Conservation (phyloP, 306 rosid genomes). For the Cucurbita ficifolia region DNA sequence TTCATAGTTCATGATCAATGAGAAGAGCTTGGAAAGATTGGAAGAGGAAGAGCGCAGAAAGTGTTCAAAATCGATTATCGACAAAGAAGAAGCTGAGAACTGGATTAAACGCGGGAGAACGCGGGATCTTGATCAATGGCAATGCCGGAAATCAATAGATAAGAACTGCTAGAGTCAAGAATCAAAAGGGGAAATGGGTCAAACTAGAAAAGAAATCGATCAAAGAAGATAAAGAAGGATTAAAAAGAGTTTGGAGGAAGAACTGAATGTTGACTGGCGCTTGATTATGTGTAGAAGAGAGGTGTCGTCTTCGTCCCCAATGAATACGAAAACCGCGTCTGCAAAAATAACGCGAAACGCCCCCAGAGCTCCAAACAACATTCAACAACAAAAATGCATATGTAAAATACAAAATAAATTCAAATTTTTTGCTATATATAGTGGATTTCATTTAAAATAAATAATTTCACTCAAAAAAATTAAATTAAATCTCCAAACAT, state of each 20-base stretch:
- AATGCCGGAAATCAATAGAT: background rate
- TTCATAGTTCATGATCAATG: constrained; percentile 9
- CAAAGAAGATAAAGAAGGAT: background rate
- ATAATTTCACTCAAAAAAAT: no score
- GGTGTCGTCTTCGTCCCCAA: background rate
- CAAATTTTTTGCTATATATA: background rate
- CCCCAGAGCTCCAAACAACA: background rate
- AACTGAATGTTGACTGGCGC: background rate
- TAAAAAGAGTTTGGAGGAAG: background rate
- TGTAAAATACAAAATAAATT: background rate
- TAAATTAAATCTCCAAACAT: no score
- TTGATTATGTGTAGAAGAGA: background rate
- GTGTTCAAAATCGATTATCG: background rate
- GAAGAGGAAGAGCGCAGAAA: background rate
- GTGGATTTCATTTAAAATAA: no score
- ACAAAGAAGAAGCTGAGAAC: background rate
- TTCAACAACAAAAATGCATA: background rate
- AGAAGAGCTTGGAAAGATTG: background rate
- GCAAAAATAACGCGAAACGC: background rate
- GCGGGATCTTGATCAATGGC: background rate
- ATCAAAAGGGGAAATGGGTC: background rate
- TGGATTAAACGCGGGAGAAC: background rate
- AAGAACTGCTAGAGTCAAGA: background rate
- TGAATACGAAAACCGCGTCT: background rate
- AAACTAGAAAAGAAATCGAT: background rate